Base-by-base conservation (phyloP, 192 early-diverging fungal species). In the Entomortierella parvispora region DNA sequence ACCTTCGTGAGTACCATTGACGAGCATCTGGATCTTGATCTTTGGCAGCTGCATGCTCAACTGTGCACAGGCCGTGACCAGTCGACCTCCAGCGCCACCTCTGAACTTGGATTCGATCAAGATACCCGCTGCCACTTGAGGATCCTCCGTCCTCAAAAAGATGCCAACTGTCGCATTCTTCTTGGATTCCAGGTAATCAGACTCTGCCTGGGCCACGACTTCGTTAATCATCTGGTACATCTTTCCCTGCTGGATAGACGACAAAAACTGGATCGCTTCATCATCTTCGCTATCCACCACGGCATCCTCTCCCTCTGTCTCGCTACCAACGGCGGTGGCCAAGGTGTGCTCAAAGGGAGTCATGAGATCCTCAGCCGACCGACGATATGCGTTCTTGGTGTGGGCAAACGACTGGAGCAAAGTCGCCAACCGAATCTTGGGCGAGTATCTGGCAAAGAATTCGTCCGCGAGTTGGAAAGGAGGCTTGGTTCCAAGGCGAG, bases 1-100 rank as follows among this genome's bases (percentile, higher is more conserved):
- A 17, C 71, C 77, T 9, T 68, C 37, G 33, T 55, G 76, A 9
- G 15, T 53, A 20, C 81, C 81, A 0, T 6, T 23, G 2, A 80
- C 11, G 33, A 83, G 20, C 81, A 83, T 83, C 53, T 65, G 49
- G 9, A 83, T 75, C 55, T 83, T 83, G 42, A 65, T 76, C 34
- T 58, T 23, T 1, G 68, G 58, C 9, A 47, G 54, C 6, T 8
- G 17, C 77, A 83, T 76, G 22, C 25, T 32, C 28, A 47, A 49
- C 40, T 15, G 29, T 25, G 78, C 77, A 31, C 78, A 80, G 9
- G 14, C 26, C 11, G 71, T 76, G 34, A 68, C 32, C 18, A 83
- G 28, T 8, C 17, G 50, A 67, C 53, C 71, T 31, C 71, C 55
- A 0, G 20, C 64, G 3, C 25, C 43, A 25, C 81, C 81, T 15